A percentile compares a stretch with the other conserved stretches of the same genome.
phyloP scores from a whole-genome alignment of 2,329 filamentous ascomycete genomes.

The Pseudofabraea citricarpa region DNA sequence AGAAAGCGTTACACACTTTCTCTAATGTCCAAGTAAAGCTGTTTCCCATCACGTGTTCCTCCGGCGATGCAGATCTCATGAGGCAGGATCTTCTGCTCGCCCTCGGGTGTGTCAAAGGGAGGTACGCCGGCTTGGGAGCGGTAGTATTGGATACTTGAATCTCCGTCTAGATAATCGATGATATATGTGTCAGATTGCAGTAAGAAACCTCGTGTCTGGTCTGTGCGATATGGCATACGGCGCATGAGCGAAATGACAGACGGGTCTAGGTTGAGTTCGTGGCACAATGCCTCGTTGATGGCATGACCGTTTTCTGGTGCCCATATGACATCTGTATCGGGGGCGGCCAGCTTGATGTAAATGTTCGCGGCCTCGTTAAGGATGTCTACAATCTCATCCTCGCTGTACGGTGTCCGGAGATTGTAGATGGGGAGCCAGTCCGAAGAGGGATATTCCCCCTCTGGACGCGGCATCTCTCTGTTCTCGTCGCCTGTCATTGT shows the following conservation, averaged over 20 bases:
- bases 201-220: too few relatives aligned
- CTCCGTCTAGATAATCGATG: neutral
- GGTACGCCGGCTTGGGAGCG: neutral
- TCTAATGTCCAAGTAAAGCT: neutral
- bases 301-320: neutral
- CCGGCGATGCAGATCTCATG: neutral
- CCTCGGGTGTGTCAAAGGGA: too few relatives aligned
- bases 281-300: neutral
- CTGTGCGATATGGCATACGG: neutral
- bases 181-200: neutral
- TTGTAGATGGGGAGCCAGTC: neutral
- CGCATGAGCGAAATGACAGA: neutral
- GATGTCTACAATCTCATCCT: neutral
- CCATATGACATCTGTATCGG: neutral
- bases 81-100: neutral
- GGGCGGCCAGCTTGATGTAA: neutral
- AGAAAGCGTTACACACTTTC: neutral
- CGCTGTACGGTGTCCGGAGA: neutral
- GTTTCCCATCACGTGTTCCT: neutral
- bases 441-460: too few relatives aligned
- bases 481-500: too few relatives aligned
- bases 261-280: neutral
- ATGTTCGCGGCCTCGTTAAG: neutral
- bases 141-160: neutral
- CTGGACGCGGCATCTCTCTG: too few relatives aligned